Conservation (phyloP, 768 basidiomycete species). For the Floccularia luteovirens region DNA sequence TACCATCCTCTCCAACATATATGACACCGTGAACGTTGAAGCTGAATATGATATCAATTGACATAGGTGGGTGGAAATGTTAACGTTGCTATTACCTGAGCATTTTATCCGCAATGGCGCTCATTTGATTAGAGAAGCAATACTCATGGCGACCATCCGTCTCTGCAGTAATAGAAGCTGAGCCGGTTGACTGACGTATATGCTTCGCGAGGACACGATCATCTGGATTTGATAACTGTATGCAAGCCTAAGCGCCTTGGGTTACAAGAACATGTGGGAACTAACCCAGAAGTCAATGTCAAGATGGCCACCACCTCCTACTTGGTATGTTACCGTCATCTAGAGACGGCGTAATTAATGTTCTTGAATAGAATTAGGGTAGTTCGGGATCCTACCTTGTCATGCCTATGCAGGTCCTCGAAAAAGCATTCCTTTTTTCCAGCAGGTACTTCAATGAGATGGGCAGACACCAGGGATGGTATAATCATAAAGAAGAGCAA, state of each 20-base stretch:
- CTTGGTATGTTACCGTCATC: constrained; percentile 99
- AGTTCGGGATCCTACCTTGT: constrained; percentile 53
- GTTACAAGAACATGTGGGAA: background rate
- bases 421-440: constrained; percentile 93
- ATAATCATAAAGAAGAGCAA: constrained; percentile 33
- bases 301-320: constrained; percentile 92
- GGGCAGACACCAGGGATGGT: constrained; percentile 40
- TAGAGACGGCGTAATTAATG: constrained; percentile 19
- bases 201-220: constrained; percentile 66
- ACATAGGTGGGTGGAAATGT: background rate
- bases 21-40: constrained; percentile 99
- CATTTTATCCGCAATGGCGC: constrained; percentile 90
- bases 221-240: constrained; percentile 76
- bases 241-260: constrained; percentile 4
- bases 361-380: constrained; percentile 1
- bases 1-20: constrained; percentile 87
- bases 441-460: constrained; percentile 69
- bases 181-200: constrained; percentile 83
- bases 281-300: constrained; percentile 97
- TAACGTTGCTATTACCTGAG: constrained; percentile 52
- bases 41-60: constrained; percentile 26
- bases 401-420: constrained; percentile 85
- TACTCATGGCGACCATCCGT: constrained; percentile 87
- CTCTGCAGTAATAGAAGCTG: constrained; percentile 79
- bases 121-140: constrained; percentile 99